Conservation (phyloP, 78 protist species). For the Andalucia godoyi region DNA sequence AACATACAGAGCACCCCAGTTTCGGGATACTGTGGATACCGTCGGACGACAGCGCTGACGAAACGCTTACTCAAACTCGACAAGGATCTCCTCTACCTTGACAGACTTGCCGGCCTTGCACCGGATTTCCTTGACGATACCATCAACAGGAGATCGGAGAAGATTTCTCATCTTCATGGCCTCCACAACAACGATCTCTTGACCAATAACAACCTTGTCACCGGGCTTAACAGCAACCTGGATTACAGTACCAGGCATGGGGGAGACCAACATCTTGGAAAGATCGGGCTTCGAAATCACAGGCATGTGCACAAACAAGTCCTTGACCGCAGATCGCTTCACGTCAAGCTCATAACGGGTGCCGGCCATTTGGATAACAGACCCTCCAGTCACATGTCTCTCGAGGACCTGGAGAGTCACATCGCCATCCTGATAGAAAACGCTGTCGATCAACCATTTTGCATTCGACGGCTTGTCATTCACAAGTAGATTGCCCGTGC, state of each 20-base stretch:
- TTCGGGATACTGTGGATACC: too few species aligned
- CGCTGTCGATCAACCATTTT: too few species aligned
- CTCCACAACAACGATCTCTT: slow-evolving; percentile 80
- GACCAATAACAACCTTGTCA: slow-evolving; percentile 53
- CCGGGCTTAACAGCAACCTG: slow-evolving; percentile 57
- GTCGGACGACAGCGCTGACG: too few species aligned
- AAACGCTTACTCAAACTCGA: slow-evolving; percentile 36
- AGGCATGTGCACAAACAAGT: slow-evolving; percentile 44
- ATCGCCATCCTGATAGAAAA: too few species aligned
- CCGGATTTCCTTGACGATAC: slow-evolving; percentile 41
- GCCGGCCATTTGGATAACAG: not conserved
- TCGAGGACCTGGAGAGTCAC: too few species aligned
- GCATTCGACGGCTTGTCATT: too few species aligned
- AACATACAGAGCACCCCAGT: too few species aligned
- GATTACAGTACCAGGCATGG: slow-evolving; percentile 76
- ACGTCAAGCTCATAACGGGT: slow-evolving; percentile 24
- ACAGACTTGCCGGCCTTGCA: slow-evolving; percentile 2
- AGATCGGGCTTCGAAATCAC: slow-evolving; percentile 21
- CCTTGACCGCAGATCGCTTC: slow-evolving; percentile 12
- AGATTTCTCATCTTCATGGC: slow-evolving; percentile 98
- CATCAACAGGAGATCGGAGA: slow-evolving; percentile 62
- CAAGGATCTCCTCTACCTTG: slow-evolving; percentile 13
- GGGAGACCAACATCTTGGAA: slow-evolving; percentile 45
- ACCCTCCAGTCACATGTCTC: not conserved
- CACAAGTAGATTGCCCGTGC: not conserved